A percentile compares a stretch with the other conserved stretches of the same genome.
Conservation (phyloP, 2,329 filamentous ascomycete species). For the Gliomastix tumulicola region DNA sequence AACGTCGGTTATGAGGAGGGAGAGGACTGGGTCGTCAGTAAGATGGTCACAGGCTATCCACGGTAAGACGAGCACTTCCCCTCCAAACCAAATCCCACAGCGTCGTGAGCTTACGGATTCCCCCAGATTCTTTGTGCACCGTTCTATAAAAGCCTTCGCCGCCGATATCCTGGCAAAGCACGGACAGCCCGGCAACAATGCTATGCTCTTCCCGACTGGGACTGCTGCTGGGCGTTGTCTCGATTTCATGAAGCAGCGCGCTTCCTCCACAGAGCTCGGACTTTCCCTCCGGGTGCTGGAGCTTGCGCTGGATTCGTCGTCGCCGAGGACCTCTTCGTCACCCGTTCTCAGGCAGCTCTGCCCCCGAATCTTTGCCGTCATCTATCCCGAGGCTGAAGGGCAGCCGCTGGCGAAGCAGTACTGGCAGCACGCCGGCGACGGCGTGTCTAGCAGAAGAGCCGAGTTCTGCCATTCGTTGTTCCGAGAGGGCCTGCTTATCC, state of each 20-base stretch:
- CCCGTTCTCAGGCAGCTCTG: conserved; percentile 45
- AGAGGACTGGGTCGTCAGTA: conserved; percentile 74
- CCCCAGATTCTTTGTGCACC: conserved; percentile 82
- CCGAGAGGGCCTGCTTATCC: conserved; percentile 54
- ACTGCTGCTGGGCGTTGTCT: conserved; percentile 65
- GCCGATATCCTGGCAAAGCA: conserved; percentile 58
- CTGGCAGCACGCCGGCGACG: conserved; percentile 95
- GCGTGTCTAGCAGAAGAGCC: conserved; percentile 81
- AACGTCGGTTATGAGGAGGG: conserved; percentile 95
- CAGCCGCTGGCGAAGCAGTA: conserved; percentile 81
- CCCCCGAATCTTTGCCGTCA: conserved; percentile 60
- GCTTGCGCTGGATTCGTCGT: conserved; percentile 54
- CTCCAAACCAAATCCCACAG: too few relatives aligned
- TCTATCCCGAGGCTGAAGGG: conserved; percentile 58
- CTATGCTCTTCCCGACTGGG: conserved; percentile 76
- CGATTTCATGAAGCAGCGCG: conserved; percentile 61
- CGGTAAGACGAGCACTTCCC: conserved; percentile 49
- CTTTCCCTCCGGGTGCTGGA: conserved; percentile 50
- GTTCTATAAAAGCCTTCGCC: conserved; percentile 68
- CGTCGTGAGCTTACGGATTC: background rate
- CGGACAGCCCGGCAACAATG: conserved; percentile 55
- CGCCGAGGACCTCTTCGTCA: conserved; percentile 39
- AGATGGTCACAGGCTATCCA: conserved; percentile 88
- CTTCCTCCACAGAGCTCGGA: conserved; percentile 42
- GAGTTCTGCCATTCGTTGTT: conserved; percentile 81